Percentiles rank a stretch among this genome's conserved stretches.
Conservation (phyloP, 805 yeast genomes). For the Starmerella stellata region DNA sequence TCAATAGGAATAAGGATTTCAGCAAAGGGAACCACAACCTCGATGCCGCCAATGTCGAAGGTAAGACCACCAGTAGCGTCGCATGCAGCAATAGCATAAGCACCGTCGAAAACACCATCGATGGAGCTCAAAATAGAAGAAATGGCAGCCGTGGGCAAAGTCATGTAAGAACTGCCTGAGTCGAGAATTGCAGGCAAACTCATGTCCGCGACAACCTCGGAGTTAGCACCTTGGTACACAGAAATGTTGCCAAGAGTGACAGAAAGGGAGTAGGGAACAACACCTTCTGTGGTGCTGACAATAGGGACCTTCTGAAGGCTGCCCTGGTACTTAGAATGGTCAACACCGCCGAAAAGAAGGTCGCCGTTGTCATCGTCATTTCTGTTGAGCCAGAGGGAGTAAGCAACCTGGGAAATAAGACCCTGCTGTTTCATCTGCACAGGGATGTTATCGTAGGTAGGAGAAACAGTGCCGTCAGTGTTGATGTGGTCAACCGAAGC, state of each 20-base stretch:
- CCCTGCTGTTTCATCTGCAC: slow-evolving; percentile 26
- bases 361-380: slow-evolving; percentile 22
- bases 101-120: slow-evolving; percentile 27
- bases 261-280: slow-evolving; percentile 8
- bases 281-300: slow-evolving; percentile 10
- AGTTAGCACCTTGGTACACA: slow-evolving; percentile 8
- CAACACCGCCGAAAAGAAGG: slow-evolving; percentile 30
- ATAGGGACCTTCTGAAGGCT: slow-evolving; percentile 24
- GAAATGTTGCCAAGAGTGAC: slow-evolving; percentile 11
- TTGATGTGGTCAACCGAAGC: slow-evolving; percentile 19
- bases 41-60: slow-evolving; percentile 35
- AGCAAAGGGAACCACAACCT: slow-evolving; percentile 30
- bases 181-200: slow-evolving; percentile 30
- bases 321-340: slow-evolving; percentile 27
- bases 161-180: slow-evolving; percentile 34
- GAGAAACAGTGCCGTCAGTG: slow-evolving; percentile 9
- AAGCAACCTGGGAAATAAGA: slow-evolving; percentile 26
- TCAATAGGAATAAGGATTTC: slow-evolving; percentile 14
- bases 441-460: slow-evolving; percentile 23
- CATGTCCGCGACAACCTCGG: slow-evolving; percentile 4
- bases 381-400: slow-evolving; percentile 32
- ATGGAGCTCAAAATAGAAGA: slow-evolving; percentile 22
- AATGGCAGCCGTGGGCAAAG: slow-evolving; percentile 26
- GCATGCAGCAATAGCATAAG: slow-evolving; percentile 29
- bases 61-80: slow-evolving; percentile 20